Evolutionary conservation across 208 protist species (phyloP), one percentile per base, ranked within the genome.

Genomic region (Leptomonas pyrrhocoris): DNA sequence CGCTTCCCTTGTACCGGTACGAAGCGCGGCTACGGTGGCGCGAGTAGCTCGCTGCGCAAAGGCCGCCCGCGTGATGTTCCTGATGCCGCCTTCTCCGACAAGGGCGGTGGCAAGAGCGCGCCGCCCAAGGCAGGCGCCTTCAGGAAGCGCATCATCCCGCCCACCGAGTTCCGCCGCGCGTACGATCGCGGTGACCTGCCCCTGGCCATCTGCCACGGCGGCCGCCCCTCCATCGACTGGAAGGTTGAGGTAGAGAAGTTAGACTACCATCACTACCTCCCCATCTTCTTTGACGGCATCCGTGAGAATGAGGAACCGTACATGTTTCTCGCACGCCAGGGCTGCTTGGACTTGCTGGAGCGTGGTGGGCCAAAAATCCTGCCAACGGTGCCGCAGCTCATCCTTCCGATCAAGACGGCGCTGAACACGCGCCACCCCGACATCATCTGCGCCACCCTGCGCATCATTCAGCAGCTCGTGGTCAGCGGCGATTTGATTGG

Each of bases 191-290:
- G 98, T 12, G 98, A 99, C 82, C 75, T 99, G n/a, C 98, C 98
- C 23, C 90, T 99, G 30, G 85, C 95, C 30, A 85, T 99, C 28
- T 85, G 97, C 54, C 98, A 99, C 76, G 86, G 85, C 42, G 91
- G 85, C 64, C 85, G 84, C 15, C 81, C 86, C 11, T 76, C 79
- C n/a, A 79, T 97, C 54, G 86, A 97, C 45, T 99, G 98, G 98
- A 99, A 99, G 81, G 97, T 99, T 66, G 94, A 98, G 56, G 94
- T 99, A 36, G 97, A 99, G 70, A 96, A 98, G 79, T 88, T 99
- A 9, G 98, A 99, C 80, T 99, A 98, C 79, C 97, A 99, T 76
- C 98, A 99, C 85, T 99, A 99, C 81, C 92, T 99, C 31, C 98
- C 98, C 51, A 98, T 99, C 67, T 99, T 99, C 77, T 99, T 99